These are phyloP conservation scores for Domatiomyces globalis DNA, from an alignment of 2,329 filamentous ascomycete genomes.

Conservation along the genomic window DNA sequence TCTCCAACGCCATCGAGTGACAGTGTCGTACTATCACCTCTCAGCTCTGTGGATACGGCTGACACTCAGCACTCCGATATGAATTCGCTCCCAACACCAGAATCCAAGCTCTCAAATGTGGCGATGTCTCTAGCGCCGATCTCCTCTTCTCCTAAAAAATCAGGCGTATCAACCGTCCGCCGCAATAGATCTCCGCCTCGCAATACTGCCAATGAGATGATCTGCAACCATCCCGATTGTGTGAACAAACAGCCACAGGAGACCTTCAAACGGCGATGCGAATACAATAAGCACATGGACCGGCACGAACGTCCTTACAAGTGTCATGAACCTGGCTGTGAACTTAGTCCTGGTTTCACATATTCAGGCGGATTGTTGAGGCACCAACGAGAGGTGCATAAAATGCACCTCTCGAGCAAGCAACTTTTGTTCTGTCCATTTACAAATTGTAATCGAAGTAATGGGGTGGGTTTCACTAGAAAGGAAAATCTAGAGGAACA, in stretches of 20 bases:
- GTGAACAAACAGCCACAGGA: constrained; percentile 39
- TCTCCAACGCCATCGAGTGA: background rate
- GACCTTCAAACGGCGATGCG: constrained; percentile 69
- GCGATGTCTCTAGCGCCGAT: background rate
- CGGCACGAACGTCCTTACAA: constrained; percentile 91
- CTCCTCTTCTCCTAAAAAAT: background rate
- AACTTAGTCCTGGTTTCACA: constrained; percentile 85
- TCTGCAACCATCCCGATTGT: constrained; percentile 60
- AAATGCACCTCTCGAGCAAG: constrained; percentile 77
- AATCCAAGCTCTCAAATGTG: background rate
- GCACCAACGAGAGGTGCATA: constrained; percentile 87
- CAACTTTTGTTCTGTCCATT: constrained; percentile 68
- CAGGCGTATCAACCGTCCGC: background rate
- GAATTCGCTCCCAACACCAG: background rate
- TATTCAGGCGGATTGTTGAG: constrained; percentile 81
- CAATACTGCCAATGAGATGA: constrained; percentile 60
- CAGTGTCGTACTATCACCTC: background rate
- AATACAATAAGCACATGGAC: constrained; percentile 98
- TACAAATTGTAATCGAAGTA: constrained; percentile 70
- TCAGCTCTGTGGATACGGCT: background rate
- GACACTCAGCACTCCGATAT: background rate
- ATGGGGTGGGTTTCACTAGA: constrained; percentile 74
- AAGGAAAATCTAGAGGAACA: constrained; percentile 93
- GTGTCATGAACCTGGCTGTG: constrained; percentile 67
- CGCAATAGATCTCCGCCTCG: constrained; percentile 31